phyloP scores from a whole-genome alignment of 2,329 filamentous ascomycete species.

The Verticillium nubilum region DNA sequence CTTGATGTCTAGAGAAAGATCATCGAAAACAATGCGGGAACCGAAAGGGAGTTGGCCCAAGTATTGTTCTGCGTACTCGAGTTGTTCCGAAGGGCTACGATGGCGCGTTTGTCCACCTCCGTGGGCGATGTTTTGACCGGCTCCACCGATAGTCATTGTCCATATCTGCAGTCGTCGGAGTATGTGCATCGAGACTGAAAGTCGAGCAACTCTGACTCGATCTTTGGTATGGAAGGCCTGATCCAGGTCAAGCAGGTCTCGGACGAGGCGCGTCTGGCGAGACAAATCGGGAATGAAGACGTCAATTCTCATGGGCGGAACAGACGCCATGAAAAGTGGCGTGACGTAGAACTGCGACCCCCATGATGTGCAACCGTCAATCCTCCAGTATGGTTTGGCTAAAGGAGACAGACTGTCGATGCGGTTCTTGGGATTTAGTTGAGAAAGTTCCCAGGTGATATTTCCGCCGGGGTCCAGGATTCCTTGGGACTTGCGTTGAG shows the following conservation, averaged over 20 bases:
- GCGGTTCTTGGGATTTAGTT: constrained; percentile 55
- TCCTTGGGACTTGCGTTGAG: not conserved
- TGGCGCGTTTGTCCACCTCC: constrained; percentile 5
- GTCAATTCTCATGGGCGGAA: constrained; percentile 50
- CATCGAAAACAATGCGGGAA: constrained; percentile 49
- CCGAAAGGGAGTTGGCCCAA: constrained; percentile 51
- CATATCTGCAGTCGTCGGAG: constrained; percentile 48
- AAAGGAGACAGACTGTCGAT: constrained; percentile 49
- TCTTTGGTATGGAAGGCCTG: constrained; percentile 52
- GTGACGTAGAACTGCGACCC: constrained; percentile 54
- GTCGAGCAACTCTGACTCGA: constrained; percentile 35
- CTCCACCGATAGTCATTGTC: constrained; percentile 28
- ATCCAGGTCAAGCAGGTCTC: constrained; percentile 42
- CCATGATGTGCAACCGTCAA: constrained; percentile 52
- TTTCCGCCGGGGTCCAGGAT: not conserved
- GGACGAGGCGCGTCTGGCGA: constrained; percentile 32
- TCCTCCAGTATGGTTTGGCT: constrained; percentile 44
- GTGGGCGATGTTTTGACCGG: not conserved
- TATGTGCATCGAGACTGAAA: constrained; percentile 49
- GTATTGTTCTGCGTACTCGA: constrained; percentile 13
- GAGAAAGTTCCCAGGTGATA: constrained; percentile 38
- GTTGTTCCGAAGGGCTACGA: not conserved
- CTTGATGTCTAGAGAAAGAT: constrained; percentile 40
- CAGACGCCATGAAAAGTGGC: constrained; percentile 41
- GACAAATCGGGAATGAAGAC: constrained; percentile 50